Base-by-base conservation (phyloP, 805 yeast genomes). In the Ogataea populi-albae region DNA sequence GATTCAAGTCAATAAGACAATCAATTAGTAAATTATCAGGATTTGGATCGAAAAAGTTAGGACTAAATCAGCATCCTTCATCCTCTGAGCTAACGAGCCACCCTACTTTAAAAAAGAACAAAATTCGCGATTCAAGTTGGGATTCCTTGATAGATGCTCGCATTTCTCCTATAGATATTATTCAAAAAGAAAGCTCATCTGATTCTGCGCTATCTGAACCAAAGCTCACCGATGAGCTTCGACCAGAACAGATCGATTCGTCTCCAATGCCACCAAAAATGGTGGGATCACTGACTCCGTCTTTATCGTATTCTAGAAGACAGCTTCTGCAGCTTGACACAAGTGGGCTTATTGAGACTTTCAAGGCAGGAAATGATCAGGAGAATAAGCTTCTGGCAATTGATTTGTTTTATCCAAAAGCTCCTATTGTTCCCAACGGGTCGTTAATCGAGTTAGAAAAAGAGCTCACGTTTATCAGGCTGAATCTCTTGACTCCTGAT, bases 341-440 rank as follows among this genome's bases (percentile, higher is more conserved):
- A 3, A 28, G 37, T 20, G 39, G 39, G 16, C 23, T 41, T 15
- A 38, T 42, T 32, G 41, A 40, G 20, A 23, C 21, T 17, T 41
- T 46, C 26, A 42, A 41, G 15, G n/a, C n/a, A n/a, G n/a, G n/a
- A n/a, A 34, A 40, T 14, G 38, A 31, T 23, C 46, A 39, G n/a
- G 55, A 47, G 26, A 40, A 38, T 21, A 49, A 46, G 31, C 26
- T 43, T 35, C 32, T 49, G 23, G 43, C 50, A 6, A 34, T 52
- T 6, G 55, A 52, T 15, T 12, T 37, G 11, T 26, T 52, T 20
- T 46, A 45, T 22, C 55, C 60, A 1, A 38, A 34, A 15, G 23
- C 17, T 1, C 41, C 51, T 3, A 22, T 41, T 5, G 16, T 23
- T 9, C 8, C 27, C 4, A 29, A 38, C 15, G 16, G 35, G 10